phyloP scores from a whole-genome alignment of 805 yeast species.

The Osmozyma mogii region DNA sequence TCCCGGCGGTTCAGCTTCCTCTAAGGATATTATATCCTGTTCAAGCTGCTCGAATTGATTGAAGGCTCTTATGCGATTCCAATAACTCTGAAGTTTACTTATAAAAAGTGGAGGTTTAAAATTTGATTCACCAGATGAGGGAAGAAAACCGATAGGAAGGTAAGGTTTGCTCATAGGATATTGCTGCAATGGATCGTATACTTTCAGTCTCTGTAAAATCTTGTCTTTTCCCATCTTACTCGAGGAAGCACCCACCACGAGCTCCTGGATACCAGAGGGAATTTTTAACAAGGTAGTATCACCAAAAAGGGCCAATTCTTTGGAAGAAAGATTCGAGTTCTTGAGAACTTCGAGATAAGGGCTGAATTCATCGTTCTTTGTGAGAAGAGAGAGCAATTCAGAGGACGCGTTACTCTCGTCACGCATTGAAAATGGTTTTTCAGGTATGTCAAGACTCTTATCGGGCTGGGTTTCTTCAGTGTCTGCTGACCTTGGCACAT shows the following conservation, averaged over 20 bases:
- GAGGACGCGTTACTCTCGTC: slow-evolving; percentile 11
- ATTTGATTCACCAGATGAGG: not conserved
- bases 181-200: slow-evolving; percentile 15
- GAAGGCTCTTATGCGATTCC: slow-evolving; percentile 32
- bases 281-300: slow-evolving; percentile 25
- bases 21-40: slow-evolving; percentile 20
- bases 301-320: slow-evolving; percentile 27
- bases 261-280: slow-evolving; percentile 38
- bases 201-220: slow-evolving; percentile 9
- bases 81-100: slow-evolving; percentile 28
- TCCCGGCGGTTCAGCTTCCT: slow-evolving; percentile 16
- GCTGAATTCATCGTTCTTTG: slow-evolving; percentile 12
- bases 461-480: no score
- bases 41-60: slow-evolving; percentile 26
- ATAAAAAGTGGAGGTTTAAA: slow-evolving; percentile 28
- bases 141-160: slow-evolving; percentile 16
- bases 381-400: slow-evolving; percentile 13
- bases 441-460: no score
- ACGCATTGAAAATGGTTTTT: no score
- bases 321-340: slow-evolving; percentile 21
- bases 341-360: slow-evolving; percentile 21
- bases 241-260: slow-evolving; percentile 31
- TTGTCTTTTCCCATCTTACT: slow-evolving; percentile 17
- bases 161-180: slow-evolving; percentile 25
- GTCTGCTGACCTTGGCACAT: slow-evolving; percentile 1